A percentile compares a stretch with the other conserved stretches of the same genome.
phyloP scores from a whole-genome alignment of 2,329 filamentous ascomycete genomes.

The Blastomyces parvus region DNA sequence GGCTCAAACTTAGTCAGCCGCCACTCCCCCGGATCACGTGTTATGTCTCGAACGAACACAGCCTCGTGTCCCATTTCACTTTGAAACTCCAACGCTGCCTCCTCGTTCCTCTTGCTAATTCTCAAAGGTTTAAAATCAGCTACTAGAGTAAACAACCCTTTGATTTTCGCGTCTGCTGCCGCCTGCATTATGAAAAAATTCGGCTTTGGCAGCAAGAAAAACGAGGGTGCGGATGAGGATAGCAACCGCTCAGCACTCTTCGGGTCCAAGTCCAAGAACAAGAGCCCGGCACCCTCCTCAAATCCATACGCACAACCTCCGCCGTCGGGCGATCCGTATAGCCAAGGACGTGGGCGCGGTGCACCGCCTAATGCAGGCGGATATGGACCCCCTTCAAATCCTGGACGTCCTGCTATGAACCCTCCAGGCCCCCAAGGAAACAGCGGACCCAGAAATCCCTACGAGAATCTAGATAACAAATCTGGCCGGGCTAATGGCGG shows the following conservation, averaged over 20 bases:
- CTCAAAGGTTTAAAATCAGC: not conserved
- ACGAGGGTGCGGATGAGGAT: slow-evolving; percentile 44
- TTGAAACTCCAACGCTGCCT: not conserved
- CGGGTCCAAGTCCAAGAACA: slow-evolving; percentile 46
- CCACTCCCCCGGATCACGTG: not conserved
- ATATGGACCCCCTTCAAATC: slow-evolving; percentile 23
- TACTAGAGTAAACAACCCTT: not conserved
- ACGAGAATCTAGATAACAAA: slow-evolving; percentile 19
- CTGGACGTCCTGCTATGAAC: slow-evolving; percentile 9
- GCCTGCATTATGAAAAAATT: slow-evolving; percentile 20
- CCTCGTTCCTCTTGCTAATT: not conserved
- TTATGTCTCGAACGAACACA: not conserved
- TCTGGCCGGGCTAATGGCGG: slow-evolving; percentile 27
- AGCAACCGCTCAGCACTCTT: slow-evolving; percentile 50
- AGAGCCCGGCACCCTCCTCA: slow-evolving; percentile 41
- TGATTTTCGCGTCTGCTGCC: no score
- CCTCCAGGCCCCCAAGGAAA: slow-evolving; percentile 14
- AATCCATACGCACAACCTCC: slow-evolving; percentile 50
- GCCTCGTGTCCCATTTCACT: not conserved
- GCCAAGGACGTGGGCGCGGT: slow-evolving; percentile 39
- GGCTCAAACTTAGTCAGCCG: not conserved
- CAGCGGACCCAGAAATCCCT: slow-evolving; percentile 16
- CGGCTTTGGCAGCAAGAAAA: slow-evolving; percentile 44
- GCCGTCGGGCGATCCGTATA: slow-evolving; percentile 44
- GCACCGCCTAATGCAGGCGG: slow-evolving; percentile 28